A percentile compares a stretch with the other conserved stretches of the same genome.
phyloP scores from a whole-genome alignment of 768 basidiomycete species.

The Hericium alpestre region DNA sequence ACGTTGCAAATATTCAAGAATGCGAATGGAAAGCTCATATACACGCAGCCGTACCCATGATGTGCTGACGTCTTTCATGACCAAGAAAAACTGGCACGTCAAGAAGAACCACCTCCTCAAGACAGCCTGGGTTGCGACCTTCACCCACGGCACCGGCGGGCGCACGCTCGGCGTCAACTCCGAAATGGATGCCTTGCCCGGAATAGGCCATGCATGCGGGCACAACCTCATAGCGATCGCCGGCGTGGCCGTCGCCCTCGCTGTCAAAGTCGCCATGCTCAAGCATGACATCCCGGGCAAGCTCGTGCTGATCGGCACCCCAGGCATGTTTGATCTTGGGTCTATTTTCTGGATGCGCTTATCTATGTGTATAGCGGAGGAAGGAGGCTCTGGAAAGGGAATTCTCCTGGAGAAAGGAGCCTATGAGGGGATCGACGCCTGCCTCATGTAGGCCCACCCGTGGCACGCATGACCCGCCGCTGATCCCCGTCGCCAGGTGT shows the following conservation, averaged over 20 bases:
- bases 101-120: conserved; percentile 48
- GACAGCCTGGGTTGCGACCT: conserved; percentile 71
- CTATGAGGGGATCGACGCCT: conserved; percentile 67
- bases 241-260: conserved; percentile 64
- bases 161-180: conserved; percentile 71
- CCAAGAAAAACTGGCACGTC: conserved; percentile 53
- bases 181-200: conserved; percentile 41
- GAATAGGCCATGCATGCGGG: conserved; percentile 59
- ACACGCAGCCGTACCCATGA: conserved; percentile 59
- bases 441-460: conserved; percentile 47
- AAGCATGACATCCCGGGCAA: conserved; percentile 55
- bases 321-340: conserved; percentile 33
- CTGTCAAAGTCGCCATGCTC: conserved; percentile 53
- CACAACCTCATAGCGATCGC: conserved; percentile 75
- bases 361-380: conserved; percentile 44
- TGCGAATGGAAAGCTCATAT: neutral
- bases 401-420: conserved; percentile 58
- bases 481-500: conserved; percentile 37
- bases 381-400: conserved; percentile 68
- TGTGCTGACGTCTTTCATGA: conserved; percentile 56
- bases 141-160: conserved; percentile 53
- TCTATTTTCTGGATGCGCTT: neutral
- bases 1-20: neutral
- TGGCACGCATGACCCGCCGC: neutral
- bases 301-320: conserved; percentile 67